Base-by-base conservation (phyloP, 139 green algal genomes). In the Coelastrella sp. region DNA sequence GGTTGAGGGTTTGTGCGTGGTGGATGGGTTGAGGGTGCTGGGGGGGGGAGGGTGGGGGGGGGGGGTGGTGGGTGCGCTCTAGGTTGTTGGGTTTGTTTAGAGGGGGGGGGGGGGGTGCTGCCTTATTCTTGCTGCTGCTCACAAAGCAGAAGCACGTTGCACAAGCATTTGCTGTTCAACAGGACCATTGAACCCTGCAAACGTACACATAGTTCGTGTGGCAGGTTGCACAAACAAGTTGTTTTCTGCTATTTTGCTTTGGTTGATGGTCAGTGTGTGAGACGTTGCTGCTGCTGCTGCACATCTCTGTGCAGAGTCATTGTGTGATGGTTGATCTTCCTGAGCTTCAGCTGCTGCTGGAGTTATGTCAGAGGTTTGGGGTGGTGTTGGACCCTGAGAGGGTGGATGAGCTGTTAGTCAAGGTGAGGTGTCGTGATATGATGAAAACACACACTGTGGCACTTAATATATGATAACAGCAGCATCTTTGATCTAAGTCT, bases 341-440 rank as follows among this genome's bases (percentile, higher is more conserved):
- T 37, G 73, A 81, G 73, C 32, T 81, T 48, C 50, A 67, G 19
- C 50, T 67, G 50, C 73, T 81, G 48, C 30, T 81, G 32, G 32
- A 34, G 48, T 32, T 81, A 23, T 57, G 32, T 27, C 43, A 81
- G 48, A 25, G 40, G 73, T 32, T 60, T 25, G 73, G 48, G 32
- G 35, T 38, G 4, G 48, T 48, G 11, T 34, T 48, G 19, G 73
- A 81, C 11, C 50, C 73, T 23, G 48, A 81, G 32, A 3, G 27
- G 1, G 32, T 81, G 17, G 73, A 81, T 37, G 32, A 81, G 50
- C 30, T 67, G 30, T 23, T 81, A 41, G 17, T 48, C 43, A 38
- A 81, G 73, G 73, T 81, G 73, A 4, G n/a, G n/a, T n/a, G n/a
- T n/a, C n/a, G n/a, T n/a, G n/a, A n/a, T n/a, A n/a, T n/a, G n/a